phyloP scores from a whole-genome alignment of 176 grass and related monocot species.

The Chrysopogon serrulatus region DNA sequence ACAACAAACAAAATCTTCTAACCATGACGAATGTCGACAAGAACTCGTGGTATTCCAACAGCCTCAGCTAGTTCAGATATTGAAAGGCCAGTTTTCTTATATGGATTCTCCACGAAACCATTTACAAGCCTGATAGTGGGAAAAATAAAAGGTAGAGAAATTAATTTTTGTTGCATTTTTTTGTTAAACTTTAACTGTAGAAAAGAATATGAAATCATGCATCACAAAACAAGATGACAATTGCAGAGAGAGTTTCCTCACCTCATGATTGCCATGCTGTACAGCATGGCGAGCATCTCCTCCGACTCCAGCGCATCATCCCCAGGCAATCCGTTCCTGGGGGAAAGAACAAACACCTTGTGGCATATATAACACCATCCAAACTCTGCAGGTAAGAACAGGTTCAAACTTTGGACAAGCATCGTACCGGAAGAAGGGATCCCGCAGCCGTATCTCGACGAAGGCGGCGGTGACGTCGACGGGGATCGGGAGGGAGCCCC shows the following conservation, averaged over 20 bases:
- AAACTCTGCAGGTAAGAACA: neutral
- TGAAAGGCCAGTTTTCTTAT: constrained; percentile 72
- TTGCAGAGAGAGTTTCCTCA: constrained; percentile 3
- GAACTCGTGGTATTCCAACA: constrained; percentile 79
- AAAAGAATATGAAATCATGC: neutral
- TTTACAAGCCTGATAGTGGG: constrained; percentile 73
- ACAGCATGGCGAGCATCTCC: constrained; percentile 84
- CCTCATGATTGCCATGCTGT: constrained; percentile 90
- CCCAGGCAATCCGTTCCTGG: constrained; percentile 35
- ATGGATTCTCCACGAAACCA: constrained; percentile 61
- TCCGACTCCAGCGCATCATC: constrained; percentile 46
- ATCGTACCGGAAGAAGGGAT: constrained; percentile 70
- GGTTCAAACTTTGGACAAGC: neutral
- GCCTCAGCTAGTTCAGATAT: constrained; percentile 74
- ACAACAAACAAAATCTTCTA: constrained; percentile 19
- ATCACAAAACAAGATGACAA: neutral
- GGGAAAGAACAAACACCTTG: neutral
- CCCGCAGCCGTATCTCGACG: constrained; percentile 72
- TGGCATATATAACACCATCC: neutral
- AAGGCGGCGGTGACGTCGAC: constrained; percentile 81
- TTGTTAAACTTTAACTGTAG: neutral
- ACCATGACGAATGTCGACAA: constrained; percentile 98
- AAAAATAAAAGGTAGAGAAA: neutral
- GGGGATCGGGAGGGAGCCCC: constrained; percentile 61
- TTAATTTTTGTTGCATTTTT: neutral